Conservation (phyloP, 176 grass and related monocot genomes). For the Oryza rufipogon region DNA sequence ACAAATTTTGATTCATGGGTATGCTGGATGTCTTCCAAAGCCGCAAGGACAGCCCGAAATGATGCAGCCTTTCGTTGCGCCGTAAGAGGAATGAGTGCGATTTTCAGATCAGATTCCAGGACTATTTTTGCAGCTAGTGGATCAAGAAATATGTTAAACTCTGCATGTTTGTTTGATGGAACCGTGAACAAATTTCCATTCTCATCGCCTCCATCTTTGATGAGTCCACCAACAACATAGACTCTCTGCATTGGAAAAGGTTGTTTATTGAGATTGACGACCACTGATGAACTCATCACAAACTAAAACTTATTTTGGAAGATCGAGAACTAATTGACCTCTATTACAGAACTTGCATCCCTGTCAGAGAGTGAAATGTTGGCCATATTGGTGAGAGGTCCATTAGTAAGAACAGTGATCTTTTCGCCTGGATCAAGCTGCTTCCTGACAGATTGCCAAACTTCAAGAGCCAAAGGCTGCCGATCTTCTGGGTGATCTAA, state of each 20-base stretch:
- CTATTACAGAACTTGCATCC: slow-evolving; percentile 57
- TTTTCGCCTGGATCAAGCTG: slow-evolving; percentile 57
- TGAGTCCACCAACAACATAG: slow-evolving; percentile 70
- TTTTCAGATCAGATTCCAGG: slow-evolving; percentile 60
- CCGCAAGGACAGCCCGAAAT: slow-evolving; percentile 45
- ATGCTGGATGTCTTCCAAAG: slow-evolving; percentile 37
- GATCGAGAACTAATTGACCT: slow-evolving; percentile 47
- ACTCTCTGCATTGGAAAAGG: slow-evolving; percentile 55
- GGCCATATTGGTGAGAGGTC: slow-evolving; percentile 88
- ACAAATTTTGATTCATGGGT: slow-evolving; percentile 75
- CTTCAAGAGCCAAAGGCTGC: slow-evolving; percentile 70
- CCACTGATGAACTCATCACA: not conserved
- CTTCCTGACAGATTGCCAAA: slow-evolving; percentile 67
- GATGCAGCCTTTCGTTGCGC: slow-evolving; percentile 62
- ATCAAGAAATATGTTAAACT: slow-evolving; percentile 94
- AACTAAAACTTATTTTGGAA: not conserved
- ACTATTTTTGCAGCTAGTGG: slow-evolving; percentile 70
- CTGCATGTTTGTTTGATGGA: slow-evolving; percentile 62
- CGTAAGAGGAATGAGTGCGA: slow-evolving; percentile 68
- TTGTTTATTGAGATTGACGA: not conserved
- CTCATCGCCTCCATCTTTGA: slow-evolving; percentile 42
- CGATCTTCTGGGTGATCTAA: slow-evolving; percentile 54
- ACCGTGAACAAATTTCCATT: slow-evolving; percentile 80
- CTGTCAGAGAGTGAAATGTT: slow-evolving; percentile 66
- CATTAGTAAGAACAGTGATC: slow-evolving; percentile 67